Percentiles rank a stretch among this genome's conserved stretches.
Conservation (phyloP, 768 basidiomycete genomes). For the Astraeus odoratus region DNA sequence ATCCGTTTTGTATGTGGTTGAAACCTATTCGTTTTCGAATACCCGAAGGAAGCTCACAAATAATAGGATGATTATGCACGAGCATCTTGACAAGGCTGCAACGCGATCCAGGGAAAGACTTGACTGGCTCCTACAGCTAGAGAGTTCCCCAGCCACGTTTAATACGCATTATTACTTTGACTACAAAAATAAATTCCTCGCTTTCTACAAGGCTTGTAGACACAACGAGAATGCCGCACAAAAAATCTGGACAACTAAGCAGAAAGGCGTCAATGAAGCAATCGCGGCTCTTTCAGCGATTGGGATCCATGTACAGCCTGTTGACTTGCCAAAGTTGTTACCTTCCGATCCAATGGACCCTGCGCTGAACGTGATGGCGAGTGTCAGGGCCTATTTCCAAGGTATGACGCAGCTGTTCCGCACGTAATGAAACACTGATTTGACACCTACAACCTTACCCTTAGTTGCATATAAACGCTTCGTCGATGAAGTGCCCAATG, state of each 20-base stretch:
- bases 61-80: too few species aligned
- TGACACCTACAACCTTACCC: slow-evolving; percentile 1
- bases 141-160: slow-evolving; percentile 42
- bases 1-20: too few species aligned
- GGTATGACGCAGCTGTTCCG: slow-evolving; percentile 28
- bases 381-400: slow-evolving; percentile 62
- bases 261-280: too few species aligned
- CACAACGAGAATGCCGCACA: slow-evolving; percentile 8
- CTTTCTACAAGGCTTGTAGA: slow-evolving; percentile 39
- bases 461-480: slow-evolving; percentile 38
- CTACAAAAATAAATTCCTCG: slow-evolving; percentile 44
- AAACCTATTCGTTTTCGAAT: too few species aligned
- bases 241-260: too few species aligned
- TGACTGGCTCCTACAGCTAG: slow-evolving; percentile 43
- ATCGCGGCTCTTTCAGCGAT: neutral
- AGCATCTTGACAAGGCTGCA: slow-evolving; percentile 41
- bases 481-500: slow-evolving; percentile 29
- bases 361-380: slow-evolving; percentile 55
- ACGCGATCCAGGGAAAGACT: slow-evolving; percentile 35
- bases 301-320: slow-evolving; percentile 26
- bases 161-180: slow-evolving; percentile 46
- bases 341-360: slow-evolving; percentile 44
- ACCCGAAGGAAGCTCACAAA: too few species aligned
- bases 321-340: slow-evolving; percentile 40
- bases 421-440: neutral